phyloP scores from a whole-genome alignment of 768 basidiomycete species.

The Boletus subcaerulescens region DNA sequence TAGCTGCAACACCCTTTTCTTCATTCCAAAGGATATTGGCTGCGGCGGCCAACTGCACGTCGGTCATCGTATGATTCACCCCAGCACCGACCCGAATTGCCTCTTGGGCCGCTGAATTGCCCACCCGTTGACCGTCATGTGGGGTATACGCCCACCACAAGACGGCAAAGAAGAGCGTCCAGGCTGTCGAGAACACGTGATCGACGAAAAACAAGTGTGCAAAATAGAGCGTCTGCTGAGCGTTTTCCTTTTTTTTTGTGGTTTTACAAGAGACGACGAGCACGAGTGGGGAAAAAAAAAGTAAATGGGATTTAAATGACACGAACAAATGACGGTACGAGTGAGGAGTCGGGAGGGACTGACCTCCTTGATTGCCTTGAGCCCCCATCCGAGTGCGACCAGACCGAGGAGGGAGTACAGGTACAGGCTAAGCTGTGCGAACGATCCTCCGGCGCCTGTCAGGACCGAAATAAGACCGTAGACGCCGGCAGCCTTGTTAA shows the following conservation, averaged over 20 bases:
- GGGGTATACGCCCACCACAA: conserved; percentile 90
- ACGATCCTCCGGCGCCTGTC: conserved; percentile 89
- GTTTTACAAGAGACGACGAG: background rate
- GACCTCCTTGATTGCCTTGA: conserved; percentile 83
- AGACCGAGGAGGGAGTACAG: conserved; percentile 87
- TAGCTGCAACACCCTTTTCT: conserved; percentile 80
- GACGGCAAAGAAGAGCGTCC: conserved; percentile 90
- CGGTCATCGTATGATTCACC: conserved; percentile 53
- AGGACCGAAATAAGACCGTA: conserved; percentile 93
- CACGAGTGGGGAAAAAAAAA: background rate
- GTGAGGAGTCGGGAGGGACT: conserved; percentile 27
- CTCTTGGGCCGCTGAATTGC: conserved; percentile 86
- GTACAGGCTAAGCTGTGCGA: conserved; percentile 89
- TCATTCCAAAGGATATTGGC: conserved; percentile 85
- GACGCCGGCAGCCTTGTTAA: conserved; percentile 98
- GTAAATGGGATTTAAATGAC: conserved; percentile 9
- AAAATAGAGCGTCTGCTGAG: conserved; percentile 80
- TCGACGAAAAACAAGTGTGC: conserved; percentile 92
- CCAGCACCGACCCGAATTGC: conserved; percentile 68
- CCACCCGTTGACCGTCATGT: conserved; percentile 80
- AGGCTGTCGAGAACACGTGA: conserved; percentile 84
- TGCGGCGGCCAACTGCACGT: conserved; percentile 62
- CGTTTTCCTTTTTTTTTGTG: conserved; percentile 75
- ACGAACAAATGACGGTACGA: background rate
- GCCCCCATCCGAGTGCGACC: conserved; percentile 79